Conservation (phyloP, 345 rosid species). For the Gossypium turneri region DNA sequence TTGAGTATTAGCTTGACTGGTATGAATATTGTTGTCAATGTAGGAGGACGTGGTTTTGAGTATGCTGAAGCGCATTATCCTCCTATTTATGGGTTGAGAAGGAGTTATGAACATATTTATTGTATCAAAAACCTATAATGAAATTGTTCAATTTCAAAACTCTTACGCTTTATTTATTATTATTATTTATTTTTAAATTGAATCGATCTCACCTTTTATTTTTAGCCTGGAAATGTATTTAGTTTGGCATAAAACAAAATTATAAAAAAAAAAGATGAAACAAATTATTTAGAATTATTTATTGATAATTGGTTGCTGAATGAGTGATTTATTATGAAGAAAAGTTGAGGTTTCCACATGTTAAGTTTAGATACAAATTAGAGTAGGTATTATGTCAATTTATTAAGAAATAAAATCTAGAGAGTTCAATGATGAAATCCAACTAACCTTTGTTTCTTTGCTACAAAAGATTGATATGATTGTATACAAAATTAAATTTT, state of each 20-base stretch:
- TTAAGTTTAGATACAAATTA: not conserved
- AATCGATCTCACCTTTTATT: too few species aligned
- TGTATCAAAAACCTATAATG: too few species aligned
- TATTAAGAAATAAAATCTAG: not conserved
- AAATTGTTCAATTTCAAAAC: too few species aligned
- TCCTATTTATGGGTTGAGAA: fast-evolving
- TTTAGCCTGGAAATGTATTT: too few species aligned
- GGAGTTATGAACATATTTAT: too few species aligned
- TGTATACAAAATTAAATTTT: not conserved
- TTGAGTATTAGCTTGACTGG: fast-evolving
- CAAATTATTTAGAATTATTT: too few species aligned
- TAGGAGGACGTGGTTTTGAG: fast-evolving
- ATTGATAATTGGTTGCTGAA: not conserved
- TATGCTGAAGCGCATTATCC: fast-evolving
- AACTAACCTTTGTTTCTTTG: not conserved
- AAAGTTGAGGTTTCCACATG: not conserved
- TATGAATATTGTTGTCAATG: fast-evolving
- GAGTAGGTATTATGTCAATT: not conserved
- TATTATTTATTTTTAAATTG: too few species aligned
- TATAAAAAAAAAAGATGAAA: not conserved
- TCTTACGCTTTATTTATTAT: too few species aligned
- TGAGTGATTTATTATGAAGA: not conserved
- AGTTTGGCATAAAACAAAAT: not conserved
- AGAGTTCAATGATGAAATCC: not conserved
- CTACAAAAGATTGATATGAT: not conserved